Evolutionary conservation across 2,329 filamentous ascomycete genomes (phyloP).

Genomic region (Colletotrichum endophyticum): DNA sequence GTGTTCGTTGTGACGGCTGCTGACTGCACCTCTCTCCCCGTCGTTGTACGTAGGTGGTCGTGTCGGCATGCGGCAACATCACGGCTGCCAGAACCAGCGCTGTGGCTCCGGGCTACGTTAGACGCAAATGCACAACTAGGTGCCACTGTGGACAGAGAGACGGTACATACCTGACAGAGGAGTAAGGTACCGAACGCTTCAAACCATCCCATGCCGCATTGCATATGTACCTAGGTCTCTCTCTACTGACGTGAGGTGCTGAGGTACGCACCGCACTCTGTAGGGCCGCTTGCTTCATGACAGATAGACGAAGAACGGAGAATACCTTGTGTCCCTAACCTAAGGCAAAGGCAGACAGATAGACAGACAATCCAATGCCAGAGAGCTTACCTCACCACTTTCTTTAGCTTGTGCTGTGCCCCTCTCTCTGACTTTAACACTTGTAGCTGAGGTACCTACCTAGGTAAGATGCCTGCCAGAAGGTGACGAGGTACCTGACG

Average conservation of each 20-base stretch:
- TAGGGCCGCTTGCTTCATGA: not conserved
- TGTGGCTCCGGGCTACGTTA: not conserved
- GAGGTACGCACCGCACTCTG: not conserved
- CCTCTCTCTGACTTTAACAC: not conserved
- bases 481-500: not conserved
- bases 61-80: not conserved
- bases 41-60: not conserved
- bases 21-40: not conserved
- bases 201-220: not conserved
- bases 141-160: not conserved
- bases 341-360: not conserved
- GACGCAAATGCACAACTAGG: not conserved
- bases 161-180: not conserved
- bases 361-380: not conserved
- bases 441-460: not conserved
- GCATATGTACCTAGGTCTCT: not conserved
- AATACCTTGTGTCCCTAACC: not conserved
- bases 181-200: not conserved
- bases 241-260: not conserved
- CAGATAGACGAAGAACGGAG: not conserved
- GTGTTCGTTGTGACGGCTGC: not conserved
- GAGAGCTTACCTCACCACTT: not conserved
- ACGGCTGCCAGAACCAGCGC: not conserved
- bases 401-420: not conserved
- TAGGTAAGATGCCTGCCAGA: not conserved